These are phyloP conservation scores for Trametes coccinea DNA, from an alignment of 768 basidiomycete genomes.

Conservation along the genomic window DNA sequence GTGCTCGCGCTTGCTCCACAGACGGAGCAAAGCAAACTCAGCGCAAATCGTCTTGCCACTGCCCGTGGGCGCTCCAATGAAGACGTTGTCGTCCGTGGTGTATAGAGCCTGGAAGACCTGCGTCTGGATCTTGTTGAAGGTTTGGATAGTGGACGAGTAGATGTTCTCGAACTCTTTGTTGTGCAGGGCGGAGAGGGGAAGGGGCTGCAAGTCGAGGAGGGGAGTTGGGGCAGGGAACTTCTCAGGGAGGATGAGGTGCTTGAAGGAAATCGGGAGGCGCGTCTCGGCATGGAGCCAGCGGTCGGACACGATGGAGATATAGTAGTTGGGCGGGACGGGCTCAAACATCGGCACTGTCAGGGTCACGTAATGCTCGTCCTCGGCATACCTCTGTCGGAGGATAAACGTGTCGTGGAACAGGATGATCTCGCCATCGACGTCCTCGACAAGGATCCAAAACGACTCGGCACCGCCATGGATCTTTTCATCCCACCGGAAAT, in stretches of 20 bases:
- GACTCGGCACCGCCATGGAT: constrained; percentile 86
- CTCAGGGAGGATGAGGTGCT: constrained; percentile 95
- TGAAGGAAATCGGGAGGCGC: constrained; percentile 93
- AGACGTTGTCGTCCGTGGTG: constrained; percentile 94
- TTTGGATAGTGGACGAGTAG: constrained; percentile 76
- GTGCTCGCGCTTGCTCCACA: constrained; percentile 88
- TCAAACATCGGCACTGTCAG: constrained; percentile 97
- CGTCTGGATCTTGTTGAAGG: constrained; percentile 98
- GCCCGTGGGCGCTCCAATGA: constrained; percentile 95
- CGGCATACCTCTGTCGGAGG: constrained; percentile 87
- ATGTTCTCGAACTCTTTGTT: constrained; percentile 91
- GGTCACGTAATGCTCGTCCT: constrained; percentile 92
- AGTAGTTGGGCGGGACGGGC: constrained; percentile 97
- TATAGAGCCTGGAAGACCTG: constrained; percentile 99
- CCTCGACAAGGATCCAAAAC: constrained; percentile 93
- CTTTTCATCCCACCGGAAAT: constrained; percentile 98
- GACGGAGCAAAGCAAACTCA: constrained; percentile 90
- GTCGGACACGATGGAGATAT: constrained; percentile 92
- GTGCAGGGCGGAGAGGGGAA: constrained; percentile 89
- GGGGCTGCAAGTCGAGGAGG: constrained; percentile 87
- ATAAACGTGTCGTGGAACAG: constrained; percentile 94
- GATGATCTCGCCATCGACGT: constrained; percentile 95
- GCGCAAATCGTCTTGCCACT: constrained; percentile 98
- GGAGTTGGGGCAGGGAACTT: constrained; percentile 94
- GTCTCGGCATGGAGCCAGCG: constrained; percentile 97